Conservation (phyloP, 2,329 filamentous ascomycete genomes). For the Tolypocladium capitatum region DNA sequence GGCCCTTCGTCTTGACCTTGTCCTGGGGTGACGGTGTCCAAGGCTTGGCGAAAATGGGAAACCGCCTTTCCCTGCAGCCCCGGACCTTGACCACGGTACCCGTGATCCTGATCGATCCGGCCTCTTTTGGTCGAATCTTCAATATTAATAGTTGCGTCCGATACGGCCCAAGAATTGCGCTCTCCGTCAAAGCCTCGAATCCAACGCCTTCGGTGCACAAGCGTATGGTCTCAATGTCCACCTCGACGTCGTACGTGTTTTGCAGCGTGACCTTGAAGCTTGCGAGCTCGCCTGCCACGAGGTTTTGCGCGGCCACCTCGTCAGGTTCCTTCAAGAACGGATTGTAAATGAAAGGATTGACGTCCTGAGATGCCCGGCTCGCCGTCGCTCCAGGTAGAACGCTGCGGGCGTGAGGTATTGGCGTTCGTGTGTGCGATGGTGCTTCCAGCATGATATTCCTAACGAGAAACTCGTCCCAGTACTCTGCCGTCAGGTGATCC, state of each 20-base stretch:
- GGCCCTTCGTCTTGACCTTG: conserved; percentile 66
- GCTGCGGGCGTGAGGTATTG: conserved; percentile 51
- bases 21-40: conserved; percentile 58
- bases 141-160: conserved; percentile 68
- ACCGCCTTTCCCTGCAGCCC: conserved; percentile 69
- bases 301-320: conserved; percentile 48
- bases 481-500: conserved; percentile 60
- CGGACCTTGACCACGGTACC: conserved; percentile 70
- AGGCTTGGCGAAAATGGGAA: conserved; percentile 66
- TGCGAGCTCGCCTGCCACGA: conserved; percentile 68
- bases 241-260: conserved; percentile 86
- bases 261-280: conserved; percentile 75
- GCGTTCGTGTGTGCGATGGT: conserved; percentile 42
- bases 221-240: conserved; percentile 73
- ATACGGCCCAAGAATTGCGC: conserved; percentile 63
- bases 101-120: conserved; percentile 59
- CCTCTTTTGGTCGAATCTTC: conserved; percentile 49
- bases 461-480: conserved; percentile 94
- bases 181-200: conserved; percentile 53
- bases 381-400: conserved; percentile 37
- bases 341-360: conserved; percentile 90
- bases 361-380: conserved; percentile 41
- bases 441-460: conserved; percentile 61
- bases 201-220: conserved; percentile 61
- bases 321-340: conserved; percentile 64